Conservation (phyloP, 1,284 basidiomycete species). For the Cryptococcus deneoformans region DNA sequence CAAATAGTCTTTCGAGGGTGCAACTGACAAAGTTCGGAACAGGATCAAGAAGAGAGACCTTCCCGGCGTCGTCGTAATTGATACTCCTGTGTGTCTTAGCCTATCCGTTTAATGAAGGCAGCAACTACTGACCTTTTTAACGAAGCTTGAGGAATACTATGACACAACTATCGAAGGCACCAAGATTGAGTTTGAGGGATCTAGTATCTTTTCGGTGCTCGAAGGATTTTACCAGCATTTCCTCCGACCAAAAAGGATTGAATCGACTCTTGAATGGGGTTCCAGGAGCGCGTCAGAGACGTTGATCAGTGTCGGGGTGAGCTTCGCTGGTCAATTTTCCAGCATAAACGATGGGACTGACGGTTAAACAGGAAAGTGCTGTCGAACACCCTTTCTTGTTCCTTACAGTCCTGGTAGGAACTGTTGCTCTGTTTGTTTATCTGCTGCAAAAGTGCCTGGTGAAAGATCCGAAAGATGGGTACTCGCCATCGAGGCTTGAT, state of each 20-base stretch:
- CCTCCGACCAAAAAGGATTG: slow-evolving; percentile 54
- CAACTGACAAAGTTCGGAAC: not conserved
- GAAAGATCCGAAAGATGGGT: slow-evolving; percentile 23
- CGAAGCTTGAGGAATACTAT: slow-evolving; percentile 25
- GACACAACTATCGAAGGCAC: slow-evolving; percentile 66
- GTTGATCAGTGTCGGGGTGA: slow-evolving; percentile 26
- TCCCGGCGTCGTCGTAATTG: slow-evolving; percentile 67
- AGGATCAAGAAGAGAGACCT: slow-evolving; percentile 51
- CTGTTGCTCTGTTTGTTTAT: slow-evolving; percentile 34
- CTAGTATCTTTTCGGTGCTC: slow-evolving; percentile 66
- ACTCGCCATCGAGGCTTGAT: slow-evolving; percentile 15
- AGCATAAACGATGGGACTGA: slow-evolving; percentile 6
- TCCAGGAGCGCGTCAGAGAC: slow-evolving; percentile 36
- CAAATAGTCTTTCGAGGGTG: not conserved
- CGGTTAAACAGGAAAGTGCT: slow-evolving; percentile 21
- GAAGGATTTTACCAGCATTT: slow-evolving; percentile 63
- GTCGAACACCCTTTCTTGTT: slow-evolving; percentile 44
- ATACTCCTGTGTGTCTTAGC: slow-evolving; percentile 64
- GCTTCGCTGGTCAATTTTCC: slow-evolving; percentile 3
- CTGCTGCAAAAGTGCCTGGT: slow-evolving; percentile 33
- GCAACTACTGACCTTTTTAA: not conserved
- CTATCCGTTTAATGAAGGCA: not conserved
- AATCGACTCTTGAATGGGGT: slow-evolving; percentile 42
- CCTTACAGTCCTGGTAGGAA: slow-evolving; percentile 30
- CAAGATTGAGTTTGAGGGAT: slow-evolving; percentile 59